These are phyloP conservation scores for Pichia cephalocereana DNA, from an alignment of 805 yeast genomes.

Conservation along the genomic window DNA sequence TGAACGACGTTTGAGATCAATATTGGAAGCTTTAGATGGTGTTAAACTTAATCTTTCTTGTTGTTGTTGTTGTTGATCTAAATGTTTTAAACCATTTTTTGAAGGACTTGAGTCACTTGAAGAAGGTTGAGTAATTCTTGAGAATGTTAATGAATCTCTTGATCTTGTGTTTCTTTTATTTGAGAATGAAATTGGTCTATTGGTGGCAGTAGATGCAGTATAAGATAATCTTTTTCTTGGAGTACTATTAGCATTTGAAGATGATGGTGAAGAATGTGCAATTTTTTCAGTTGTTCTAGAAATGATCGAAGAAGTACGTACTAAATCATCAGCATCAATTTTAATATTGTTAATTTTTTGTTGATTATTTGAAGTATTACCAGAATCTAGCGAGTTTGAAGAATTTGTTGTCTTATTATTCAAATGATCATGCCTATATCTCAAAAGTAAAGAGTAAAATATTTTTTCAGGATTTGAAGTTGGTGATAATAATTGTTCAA, in stretches of 20 bases:
- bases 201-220: conserved; percentile 38
- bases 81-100: not conserved
- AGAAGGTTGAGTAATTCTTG: conserved; percentile 3
- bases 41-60: not conserved
- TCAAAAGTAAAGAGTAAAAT: conserved; percentile 27
- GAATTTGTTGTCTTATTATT: not conserved
- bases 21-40: not conserved
- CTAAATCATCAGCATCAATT: conserved; percentile 13
- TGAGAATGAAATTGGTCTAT: conserved; percentile 39
- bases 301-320: conserved; percentile 24
- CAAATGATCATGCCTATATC: conserved; percentile 29
- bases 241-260: conserved; percentile 4
- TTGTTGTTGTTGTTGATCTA: not conserved
- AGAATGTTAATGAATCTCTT: conserved; percentile 6
- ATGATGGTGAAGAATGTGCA: conserved; percentile 3
- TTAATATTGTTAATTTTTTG: conserved; percentile 10
- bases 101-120: not conserved
- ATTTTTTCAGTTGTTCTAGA: conserved; percentile 19
- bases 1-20: conserved; percentile 7
- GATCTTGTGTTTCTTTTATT: conserved; percentile 16
- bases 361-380: not conserved
- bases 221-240: conserved; percentile 33
- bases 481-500: conserved; percentile 19
- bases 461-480: conserved; percentile 30
- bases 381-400: not conserved